A percentile compares a stretch with the other conserved stretches of the same genome.
Conservation (phyloP, 1,284 basidiomycete genomes). For the Heimioporus retisporus region DNA sequence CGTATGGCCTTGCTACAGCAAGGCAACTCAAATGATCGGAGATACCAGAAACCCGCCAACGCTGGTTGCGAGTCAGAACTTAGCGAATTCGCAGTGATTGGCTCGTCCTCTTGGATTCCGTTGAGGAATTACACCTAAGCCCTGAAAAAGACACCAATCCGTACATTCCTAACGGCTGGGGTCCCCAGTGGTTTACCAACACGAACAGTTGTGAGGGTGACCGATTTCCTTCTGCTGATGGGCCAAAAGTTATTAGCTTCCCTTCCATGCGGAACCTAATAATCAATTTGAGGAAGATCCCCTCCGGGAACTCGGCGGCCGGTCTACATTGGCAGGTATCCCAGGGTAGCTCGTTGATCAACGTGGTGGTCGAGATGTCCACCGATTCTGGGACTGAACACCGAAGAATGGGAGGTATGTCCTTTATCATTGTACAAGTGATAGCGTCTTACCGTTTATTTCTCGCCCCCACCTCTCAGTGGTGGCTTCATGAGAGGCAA, state of each 20-base stretch:
- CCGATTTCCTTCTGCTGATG: neutral
- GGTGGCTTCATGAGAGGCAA: constrained; percentile 68
- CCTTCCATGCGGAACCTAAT: constrained; percentile 60
- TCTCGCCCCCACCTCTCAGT: constrained; percentile 30
- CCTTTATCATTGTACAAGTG: constrained; percentile 46
- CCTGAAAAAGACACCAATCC: constrained; percentile 52
- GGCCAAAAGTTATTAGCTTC: constrained; percentile 38
- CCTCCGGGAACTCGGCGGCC: constrained; percentile 60
- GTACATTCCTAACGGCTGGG: constrained; percentile 50
- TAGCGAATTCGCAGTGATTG: constrained; percentile 64
- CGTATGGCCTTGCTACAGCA: constrained; percentile 1
- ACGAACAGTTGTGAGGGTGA: constrained; percentile 60
- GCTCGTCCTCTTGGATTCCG: constrained; percentile 37
- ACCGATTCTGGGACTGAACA: constrained; percentile 55
- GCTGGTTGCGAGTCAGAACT: constrained; percentile 55
- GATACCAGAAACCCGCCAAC: constrained; percentile 61
- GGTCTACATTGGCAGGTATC: constrained; percentile 85
- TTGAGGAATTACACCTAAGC: constrained; percentile 16
- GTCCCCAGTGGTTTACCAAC: constrained; percentile 56
- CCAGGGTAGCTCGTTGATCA: constrained; percentile 78
- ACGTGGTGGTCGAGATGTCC: constrained; percentile 61
- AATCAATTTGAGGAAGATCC: constrained; percentile 61
- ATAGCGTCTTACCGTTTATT: neutral
- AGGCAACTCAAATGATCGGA: constrained; percentile 50
- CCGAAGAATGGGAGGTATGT: constrained; percentile 66